These are phyloP conservation scores for Aspergillus hiratsukae DNA, from an alignment of 2,329 filamentous ascomycete species.

Conservation along the genomic window DNA sequence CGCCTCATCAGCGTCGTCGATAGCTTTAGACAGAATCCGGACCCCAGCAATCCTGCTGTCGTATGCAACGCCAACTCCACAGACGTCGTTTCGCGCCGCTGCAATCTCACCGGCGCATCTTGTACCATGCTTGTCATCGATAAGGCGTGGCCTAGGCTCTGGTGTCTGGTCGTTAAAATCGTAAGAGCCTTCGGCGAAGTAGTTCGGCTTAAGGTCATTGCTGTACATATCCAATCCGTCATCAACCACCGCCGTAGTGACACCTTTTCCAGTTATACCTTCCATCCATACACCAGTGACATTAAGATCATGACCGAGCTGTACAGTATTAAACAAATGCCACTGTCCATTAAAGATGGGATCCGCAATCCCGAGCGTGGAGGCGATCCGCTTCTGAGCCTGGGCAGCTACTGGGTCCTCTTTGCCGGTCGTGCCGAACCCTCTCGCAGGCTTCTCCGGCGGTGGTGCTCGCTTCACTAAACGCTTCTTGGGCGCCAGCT, in stretches of 20 bases:
- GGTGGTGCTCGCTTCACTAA: conserved; percentile 56
- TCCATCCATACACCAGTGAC: conserved; percentile 91
- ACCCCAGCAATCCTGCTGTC: conserved; percentile 86
- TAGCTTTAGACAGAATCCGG: conserved; percentile 85
- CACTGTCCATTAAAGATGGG: conserved; percentile 93
- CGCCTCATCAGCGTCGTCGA: conserved; percentile 89
- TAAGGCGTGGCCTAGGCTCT: conserved; percentile 75
- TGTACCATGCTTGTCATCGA: conserved; percentile 86
- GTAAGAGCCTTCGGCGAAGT: conserved; percentile 86
- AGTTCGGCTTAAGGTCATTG: conserved; percentile 86
- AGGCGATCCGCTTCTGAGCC: conserved; percentile 58
- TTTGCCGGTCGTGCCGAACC: conserved; percentile 37
- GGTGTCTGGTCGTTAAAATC: conserved; percentile 87
- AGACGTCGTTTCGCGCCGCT: conserved; percentile 86
- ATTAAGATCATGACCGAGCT: conserved; percentile 87
- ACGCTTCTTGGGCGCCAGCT: conserved; percentile 62
- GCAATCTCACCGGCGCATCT: conserved; percentile 92
- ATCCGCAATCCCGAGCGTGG: conserved; percentile 70
- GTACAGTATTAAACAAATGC: conserved; percentile 82
- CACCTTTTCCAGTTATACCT: conserved; percentile 82
- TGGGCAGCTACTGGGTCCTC: conserved; percentile 48
- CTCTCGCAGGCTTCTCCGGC: conserved; percentile 28
- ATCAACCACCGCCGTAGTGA: conserved; percentile 90
- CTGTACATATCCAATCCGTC: conserved; percentile 96
- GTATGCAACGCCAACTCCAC: conserved; percentile 93